Evolutionary conservation across 768 basidiomycete species (phyloP).

Genomic region (Phaeolepiota aurea): DNA sequence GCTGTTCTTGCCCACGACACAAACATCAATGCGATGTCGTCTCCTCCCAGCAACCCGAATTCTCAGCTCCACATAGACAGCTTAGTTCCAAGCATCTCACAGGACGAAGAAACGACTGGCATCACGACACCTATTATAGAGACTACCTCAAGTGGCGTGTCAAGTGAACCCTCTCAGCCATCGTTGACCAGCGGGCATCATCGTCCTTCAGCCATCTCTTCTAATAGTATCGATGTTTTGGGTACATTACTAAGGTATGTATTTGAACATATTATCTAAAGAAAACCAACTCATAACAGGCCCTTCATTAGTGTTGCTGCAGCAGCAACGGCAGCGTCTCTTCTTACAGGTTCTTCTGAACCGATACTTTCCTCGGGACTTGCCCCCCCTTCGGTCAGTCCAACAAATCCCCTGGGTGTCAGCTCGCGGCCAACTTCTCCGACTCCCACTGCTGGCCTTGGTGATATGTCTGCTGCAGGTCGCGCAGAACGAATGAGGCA

Average conservation of each 20-base stretch:
- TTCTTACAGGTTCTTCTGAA: constrained; percentile 66
- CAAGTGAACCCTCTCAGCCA: no score
- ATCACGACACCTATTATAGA: no score
- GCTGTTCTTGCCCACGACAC: background rate
- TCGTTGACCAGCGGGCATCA: constrained; percentile 7
- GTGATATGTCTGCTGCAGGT: constrained; percentile 20
- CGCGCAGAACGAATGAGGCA: constrained; percentile 47
- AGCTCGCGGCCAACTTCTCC: constrained; percentile 24
- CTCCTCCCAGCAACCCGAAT: no score
- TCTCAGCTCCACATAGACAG: no score
- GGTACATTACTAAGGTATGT: constrained; percentile 75
- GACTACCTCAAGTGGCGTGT: no score
- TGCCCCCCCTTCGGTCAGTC: constrained; percentile 21
- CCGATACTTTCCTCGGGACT: constrained; percentile 54
- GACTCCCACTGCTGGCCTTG: constrained; percentile 34
- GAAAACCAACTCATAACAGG: constrained; percentile 1
- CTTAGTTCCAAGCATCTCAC: no score
- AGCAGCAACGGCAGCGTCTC: constrained; percentile 85
- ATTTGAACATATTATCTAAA: constrained; percentile 13
- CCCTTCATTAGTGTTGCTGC: constrained; percentile 60
- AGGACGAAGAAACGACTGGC: no score
- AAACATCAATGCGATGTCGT: background rate
- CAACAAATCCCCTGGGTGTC: constrained; percentile 4
- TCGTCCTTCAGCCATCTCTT: constrained; percentile 37
- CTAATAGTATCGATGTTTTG: constrained; percentile 73